These are phyloP conservation scores for Chondrus crispus DNA, from an alignment of 23 red algal species.

Conservation along the genomic window DNA sequence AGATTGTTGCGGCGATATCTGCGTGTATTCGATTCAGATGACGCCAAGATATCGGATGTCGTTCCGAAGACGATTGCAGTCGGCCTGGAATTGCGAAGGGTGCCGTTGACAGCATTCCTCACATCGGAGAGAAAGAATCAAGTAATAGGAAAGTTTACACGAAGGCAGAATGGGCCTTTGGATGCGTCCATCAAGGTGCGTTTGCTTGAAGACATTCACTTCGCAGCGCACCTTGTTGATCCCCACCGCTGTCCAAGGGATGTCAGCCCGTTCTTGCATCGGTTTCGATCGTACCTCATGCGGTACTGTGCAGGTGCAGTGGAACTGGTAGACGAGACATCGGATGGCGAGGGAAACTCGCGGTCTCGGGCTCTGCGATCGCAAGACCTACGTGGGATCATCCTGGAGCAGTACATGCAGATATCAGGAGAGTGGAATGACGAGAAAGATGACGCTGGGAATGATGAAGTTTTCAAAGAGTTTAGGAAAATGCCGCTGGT, in stretches of 20 bases:
- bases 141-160: neutral
- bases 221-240: neutral
- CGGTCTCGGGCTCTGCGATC: neutral
- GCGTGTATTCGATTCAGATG: neutral
- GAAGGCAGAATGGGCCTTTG: neutral
- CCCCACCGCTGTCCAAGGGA: slow-evolving; percentile 2
- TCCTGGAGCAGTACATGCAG: too few relatives aligned
- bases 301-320: too few relatives aligned
- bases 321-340: neutral
- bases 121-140: neutral
- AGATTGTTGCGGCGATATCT: neutral
- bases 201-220: slow-evolving; percentile 25
- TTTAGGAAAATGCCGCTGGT: too few relatives aligned
- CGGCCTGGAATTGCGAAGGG: neutral
- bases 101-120: neutral
- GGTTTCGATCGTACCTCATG: too few relatives aligned
- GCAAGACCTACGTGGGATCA: neutral
- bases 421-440: too few relatives aligned
- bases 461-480: too few relatives aligned
- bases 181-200: slow-evolving; percentile 4
- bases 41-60: neutral
- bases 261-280: too few relatives aligned
- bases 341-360: neutral
- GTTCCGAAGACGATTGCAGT: neutral
- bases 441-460: too few relatives aligned